Percentiles rank a stretch among this genome's conserved stretches.
phyloP scores from a whole-genome alignment of 352 stramenopile genomes.

The Phytophthora hybrid region DNA sequence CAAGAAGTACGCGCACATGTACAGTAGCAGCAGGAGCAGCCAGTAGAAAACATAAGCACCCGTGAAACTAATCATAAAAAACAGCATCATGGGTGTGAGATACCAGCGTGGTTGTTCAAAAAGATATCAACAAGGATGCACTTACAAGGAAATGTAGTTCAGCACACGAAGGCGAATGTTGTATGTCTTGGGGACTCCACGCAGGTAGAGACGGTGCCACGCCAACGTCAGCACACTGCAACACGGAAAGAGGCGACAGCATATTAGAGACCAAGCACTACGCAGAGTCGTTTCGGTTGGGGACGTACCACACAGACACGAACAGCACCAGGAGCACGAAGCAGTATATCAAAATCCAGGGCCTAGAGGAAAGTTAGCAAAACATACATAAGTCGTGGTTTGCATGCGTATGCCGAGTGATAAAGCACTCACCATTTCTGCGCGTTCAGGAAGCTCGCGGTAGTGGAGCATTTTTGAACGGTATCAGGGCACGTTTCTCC shows the following conservation, averaged over 20 bases:
- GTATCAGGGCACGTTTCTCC: slow-evolving; percentile 48
- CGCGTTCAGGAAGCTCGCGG: slow-evolving; percentile 76
- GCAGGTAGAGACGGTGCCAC: slow-evolving; percentile 86
- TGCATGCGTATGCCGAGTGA: background rate
- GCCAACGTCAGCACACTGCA: slow-evolving; percentile 79
- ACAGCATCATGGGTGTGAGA: slow-evolving; percentile 6
- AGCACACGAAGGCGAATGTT: slow-evolving; percentile 90
- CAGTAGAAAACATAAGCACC: slow-evolving; percentile 92
- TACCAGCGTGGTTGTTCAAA: background rate
- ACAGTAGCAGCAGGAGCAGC: slow-evolving; percentile 85
- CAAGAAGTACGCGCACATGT: slow-evolving; percentile 93
- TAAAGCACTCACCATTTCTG: slow-evolving; percentile 68
- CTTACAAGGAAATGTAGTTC: slow-evolving; percentile 91
- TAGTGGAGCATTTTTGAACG: slow-evolving; percentile 52
- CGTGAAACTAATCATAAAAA: slow-evolving; percentile 65
- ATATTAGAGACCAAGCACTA: background rate
- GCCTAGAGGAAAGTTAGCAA: slow-evolving; percentile 40
- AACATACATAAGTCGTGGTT: background rate
- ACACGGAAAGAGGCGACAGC: background rate
- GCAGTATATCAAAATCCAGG: slow-evolving; percentile 89
- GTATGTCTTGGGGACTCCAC: slow-evolving; percentile 89
- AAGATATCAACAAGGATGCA: slow-evolving; percentile 1
- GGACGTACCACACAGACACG: slow-evolving; percentile 77
- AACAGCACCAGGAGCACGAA: slow-evolving; percentile 88
- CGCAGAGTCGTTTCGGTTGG: background rate